Conservation (phyloP, 495 filamentous ascomycete species). For the Xylaria longipes region DNA sequence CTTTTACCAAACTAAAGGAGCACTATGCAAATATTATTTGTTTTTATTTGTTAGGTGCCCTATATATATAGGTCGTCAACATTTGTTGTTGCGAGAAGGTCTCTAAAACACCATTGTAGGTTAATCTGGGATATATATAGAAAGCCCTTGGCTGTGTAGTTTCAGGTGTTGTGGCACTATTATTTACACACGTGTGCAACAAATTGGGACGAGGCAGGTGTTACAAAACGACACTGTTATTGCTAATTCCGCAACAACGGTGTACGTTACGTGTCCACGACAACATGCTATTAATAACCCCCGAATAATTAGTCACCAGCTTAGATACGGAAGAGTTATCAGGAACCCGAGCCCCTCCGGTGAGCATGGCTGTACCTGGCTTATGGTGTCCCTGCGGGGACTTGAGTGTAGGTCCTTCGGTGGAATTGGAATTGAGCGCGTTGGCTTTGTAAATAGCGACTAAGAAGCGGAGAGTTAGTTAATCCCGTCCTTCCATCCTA, state of each 20-base stretch:
- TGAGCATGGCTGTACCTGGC: not conserved
- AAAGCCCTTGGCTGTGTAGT: too few relatives aligned
- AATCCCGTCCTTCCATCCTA: not conserved
- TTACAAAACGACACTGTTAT: not conserved
- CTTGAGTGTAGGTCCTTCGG: not conserved
- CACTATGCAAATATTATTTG: too few relatives aligned
- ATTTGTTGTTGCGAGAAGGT: too few relatives aligned
- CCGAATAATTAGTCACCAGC: not conserved
- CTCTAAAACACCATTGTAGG: too few relatives aligned
- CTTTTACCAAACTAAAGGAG: too few relatives aligned
- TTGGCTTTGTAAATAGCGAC: not conserved
- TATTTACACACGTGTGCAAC: not conserved
- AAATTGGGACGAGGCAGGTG: not conserved
- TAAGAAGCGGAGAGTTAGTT: not conserved
- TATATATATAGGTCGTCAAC: too few relatives aligned
- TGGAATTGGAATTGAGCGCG: not conserved
- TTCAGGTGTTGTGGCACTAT: too few relatives aligned
- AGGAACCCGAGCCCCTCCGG: not conserved
- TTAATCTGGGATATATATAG: too few relatives aligned
- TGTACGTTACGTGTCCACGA: not conserved
- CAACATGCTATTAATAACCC: not conserved
- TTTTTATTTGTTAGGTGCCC: too few relatives aligned
- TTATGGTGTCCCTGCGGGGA: not conserved
- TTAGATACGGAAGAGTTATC: not conserved
- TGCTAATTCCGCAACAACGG: not conserved